These are phyloP conservation scores for Fraxinus greggii DNA, from an alignment of 305 asterid species.

Conservation along the genomic window DNA sequence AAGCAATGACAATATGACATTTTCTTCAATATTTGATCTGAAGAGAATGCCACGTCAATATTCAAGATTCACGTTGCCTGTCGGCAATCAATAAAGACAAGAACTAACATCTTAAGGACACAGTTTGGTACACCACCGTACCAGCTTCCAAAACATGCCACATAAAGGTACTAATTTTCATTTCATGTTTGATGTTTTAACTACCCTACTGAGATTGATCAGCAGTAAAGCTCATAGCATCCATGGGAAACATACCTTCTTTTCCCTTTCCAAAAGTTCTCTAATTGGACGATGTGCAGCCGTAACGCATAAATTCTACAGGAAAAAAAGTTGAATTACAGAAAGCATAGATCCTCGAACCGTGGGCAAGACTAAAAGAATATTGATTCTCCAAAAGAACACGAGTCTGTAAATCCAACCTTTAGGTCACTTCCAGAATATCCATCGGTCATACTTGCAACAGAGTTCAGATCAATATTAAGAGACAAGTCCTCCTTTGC, in stretches of 20 bases:
- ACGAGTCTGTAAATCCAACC: slow-evolving; percentile 32
- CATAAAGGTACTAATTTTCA: not conserved
- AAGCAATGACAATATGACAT: not conserved
- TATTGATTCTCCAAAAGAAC: not conserved
- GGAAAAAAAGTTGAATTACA: slow-evolving; percentile 10
- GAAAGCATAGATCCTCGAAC: slow-evolving; percentile 7
- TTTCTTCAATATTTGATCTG: not conserved
- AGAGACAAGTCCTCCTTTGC: slow-evolving; percentile 57
- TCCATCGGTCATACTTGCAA: slow-evolving; percentile 58
- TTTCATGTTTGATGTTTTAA: not conserved
- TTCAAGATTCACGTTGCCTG: not conserved
- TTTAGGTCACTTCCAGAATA: slow-evolving; percentile 65
- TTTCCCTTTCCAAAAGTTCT: slow-evolving; percentile 54
- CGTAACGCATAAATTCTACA: slow-evolving; percentile 45
- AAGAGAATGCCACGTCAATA: not conserved
- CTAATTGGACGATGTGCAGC: slow-evolving; percentile 61
- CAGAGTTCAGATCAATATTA: slow-evolving; percentile 43
- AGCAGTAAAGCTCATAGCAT: not conserved
- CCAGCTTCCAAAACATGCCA: not conserved
- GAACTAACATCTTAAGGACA: not conserved
- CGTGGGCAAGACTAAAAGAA: not conserved
- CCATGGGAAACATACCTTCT: slow-evolving; percentile 35
- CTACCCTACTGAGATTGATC: slow-evolving; percentile 4
- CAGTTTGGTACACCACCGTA: not conserved
- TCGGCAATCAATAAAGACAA: not conserved